Evolutionary conservation across 768 basidiomycete genomes (phyloP).

Genomic region (Lanmaoa rubissima): DNA sequence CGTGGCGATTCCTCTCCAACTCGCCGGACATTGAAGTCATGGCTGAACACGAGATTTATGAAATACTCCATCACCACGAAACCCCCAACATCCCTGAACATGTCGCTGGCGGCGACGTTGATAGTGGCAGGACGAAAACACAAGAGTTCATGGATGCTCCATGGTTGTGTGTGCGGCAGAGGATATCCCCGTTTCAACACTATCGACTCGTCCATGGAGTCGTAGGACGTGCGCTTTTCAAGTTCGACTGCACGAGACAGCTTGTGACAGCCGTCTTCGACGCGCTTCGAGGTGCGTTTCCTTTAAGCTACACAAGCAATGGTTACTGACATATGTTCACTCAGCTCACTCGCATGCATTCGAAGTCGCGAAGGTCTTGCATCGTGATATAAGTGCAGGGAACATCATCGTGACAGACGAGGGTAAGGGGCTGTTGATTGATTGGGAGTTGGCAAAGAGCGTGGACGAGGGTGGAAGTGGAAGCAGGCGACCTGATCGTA

Average conservation of each 20-base stretch:
- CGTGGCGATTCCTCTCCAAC: neutral
- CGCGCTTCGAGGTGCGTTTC: neutral
- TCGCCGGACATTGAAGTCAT: neutral
- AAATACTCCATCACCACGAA: neutral
- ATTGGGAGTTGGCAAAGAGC: conserved; percentile 26
- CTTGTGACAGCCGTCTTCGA: neutral
- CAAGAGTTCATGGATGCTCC: neutral
- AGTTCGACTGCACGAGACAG: neutral
- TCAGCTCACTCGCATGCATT: conserved; percentile 25
- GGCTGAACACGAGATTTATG: conserved; percentile 3
- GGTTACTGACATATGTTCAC: too few relatives aligned
- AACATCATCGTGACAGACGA: conserved; percentile 24
- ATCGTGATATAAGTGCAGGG: conserved; percentile 29
- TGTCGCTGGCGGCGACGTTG: neutral
- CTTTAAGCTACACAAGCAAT: too few relatives aligned
- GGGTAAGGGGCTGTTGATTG: conserved; percentile 20
- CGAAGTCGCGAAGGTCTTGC: conserved; percentile 13
- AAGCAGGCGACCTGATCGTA: neutral
- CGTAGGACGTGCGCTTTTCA: neutral
- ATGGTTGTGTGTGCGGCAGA: neutral
- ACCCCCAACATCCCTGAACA: conserved; percentile 1
- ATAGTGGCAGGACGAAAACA: neutral
- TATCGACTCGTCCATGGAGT: neutral
- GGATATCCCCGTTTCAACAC: neutral
- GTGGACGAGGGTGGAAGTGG: neutral